Percentiles rank a stretch among this genome's conserved stretches.
Evolutionary conservation across 2,329 filamentous ascomycete genomes (phyloP).

Genomic region (Mollisia scopiformis): DNA sequence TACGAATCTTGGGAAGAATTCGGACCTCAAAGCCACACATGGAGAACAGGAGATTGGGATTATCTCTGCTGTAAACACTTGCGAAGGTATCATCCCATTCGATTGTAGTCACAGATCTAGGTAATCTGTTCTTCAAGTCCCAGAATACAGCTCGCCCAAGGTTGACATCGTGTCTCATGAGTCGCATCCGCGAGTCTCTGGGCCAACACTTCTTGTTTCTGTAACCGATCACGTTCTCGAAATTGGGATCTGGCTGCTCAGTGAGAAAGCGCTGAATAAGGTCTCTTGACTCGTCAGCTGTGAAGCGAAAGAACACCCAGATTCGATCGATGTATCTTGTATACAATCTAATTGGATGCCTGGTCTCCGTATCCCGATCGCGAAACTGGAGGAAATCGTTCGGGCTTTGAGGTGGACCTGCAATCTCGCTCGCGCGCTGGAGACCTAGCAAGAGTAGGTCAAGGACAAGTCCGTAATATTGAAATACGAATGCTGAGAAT

Average conservation of each 20-base stretch:
- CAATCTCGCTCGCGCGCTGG: conserved; percentile 96
- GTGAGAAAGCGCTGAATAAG: conserved; percentile 97
- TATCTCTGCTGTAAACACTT: conserved; percentile 97
- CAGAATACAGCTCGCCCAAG: conserved; percentile 97
- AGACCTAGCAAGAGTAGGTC: conserved; percentile 90
- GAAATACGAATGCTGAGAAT: conserved; percentile 98
- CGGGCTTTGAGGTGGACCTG: conserved; percentile 87
- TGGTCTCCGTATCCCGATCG: conserved; percentile 87
- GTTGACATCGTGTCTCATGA: conserved; percentile 99
- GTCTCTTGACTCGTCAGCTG: conserved; percentile 90
- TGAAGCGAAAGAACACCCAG: conserved; percentile 96
- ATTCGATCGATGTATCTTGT: conserved; percentile 98
- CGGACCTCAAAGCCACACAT: conserved; percentile 99
- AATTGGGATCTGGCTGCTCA: conserved; percentile 97
- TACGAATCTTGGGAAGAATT: conserved; percentile 92
- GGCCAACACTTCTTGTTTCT: conserved; percentile 99
- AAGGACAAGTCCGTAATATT: conserved; percentile 95
- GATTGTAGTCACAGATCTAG: conserved; percentile 92
- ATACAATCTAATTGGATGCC: conserved; percentile 96
- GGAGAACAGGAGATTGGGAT: conserved; percentile 94
- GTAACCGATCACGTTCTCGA: conserved; percentile 98
- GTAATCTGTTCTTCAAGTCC: conserved; percentile 96
- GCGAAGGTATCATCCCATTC: conserved; percentile 99
- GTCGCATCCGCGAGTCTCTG: conserved; percentile 92
- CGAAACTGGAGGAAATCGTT: conserved; percentile 99